Evolutionary conservation across 2,329 filamentous ascomycete genomes (phyloP), one percentile per base, ranked within the genome.

Genomic region (Kalmusia sp.): DNA sequence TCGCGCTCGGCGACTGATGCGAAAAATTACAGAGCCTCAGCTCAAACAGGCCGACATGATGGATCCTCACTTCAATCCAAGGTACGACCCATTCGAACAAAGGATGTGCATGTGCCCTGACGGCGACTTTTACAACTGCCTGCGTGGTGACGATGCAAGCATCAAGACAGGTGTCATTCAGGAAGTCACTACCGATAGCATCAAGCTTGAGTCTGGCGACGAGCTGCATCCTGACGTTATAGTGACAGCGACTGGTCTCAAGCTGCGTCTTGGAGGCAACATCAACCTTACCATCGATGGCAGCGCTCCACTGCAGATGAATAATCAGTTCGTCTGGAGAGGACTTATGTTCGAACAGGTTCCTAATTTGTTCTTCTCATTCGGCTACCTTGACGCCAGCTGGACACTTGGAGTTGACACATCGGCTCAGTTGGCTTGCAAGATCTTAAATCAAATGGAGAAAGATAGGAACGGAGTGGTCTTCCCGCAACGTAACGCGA

Each of bases 31-130:
- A n/a, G n/a, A n/a, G n/a, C n/a, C n/a, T n/a, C n/a, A n/a, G n/a
- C n/a, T n/a, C n/a, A n/a, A n/a, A n/a, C n/a, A n/a, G n/a, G n/a
- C n/a, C 27, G 27, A 6, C 27, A 28, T 7, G 27, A 28, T 28
- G 27, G 27, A 75, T 33, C 72, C 72, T 2, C 65, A 78, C 56
- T 78, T 78, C 63, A 71, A 71, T 1, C 76, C 76, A 1, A 60
- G 49, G 12, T 79, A 79, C 64, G 73, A 75, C 45, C 76, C 76
- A 1, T 79, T 88, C 79, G 81, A 91, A 38, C 90, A 93, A 69
- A 83, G 90, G 0, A 75, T 93, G 6, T 93, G 90, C 64, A 76
- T 90, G 54, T 86, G 71, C 12, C 80, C 80, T 0, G 77, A 84
- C 45, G 82, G 80, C 6, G 83, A 85, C 64, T 84, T 84, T 65